Conservation (phyloP, 768 basidiomycete genomes). For the Leucocoprinus sp. region DNA sequence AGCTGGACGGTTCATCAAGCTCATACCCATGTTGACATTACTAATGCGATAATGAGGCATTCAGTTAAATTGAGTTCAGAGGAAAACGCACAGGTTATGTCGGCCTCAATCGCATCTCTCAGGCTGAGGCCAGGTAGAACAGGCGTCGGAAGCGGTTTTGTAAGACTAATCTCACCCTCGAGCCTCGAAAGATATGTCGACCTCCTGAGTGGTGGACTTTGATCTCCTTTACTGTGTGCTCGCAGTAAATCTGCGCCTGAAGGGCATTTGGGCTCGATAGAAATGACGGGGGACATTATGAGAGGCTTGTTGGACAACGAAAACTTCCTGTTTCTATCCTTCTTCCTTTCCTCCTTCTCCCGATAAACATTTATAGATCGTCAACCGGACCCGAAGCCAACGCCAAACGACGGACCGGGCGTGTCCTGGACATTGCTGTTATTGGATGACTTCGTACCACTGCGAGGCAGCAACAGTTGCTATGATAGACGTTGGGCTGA, state of each 20-base stretch:
- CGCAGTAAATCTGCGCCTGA: conserved; percentile 5
- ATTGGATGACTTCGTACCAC: conserved; percentile 21
- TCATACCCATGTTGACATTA: conserved; percentile 24
- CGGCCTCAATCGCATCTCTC: neutral
- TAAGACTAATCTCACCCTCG: conserved; percentile 19
- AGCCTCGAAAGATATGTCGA: conserved; percentile 28
- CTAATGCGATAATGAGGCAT: too few species aligned
- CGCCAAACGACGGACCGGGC: conserved; percentile 30
- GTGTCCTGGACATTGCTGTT: conserved; percentile 19
- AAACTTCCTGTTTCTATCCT: conserved; percentile 32
- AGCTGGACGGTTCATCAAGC: too few species aligned
- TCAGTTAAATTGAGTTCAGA: neutral
- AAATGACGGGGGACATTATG: conserved; percentile 26
- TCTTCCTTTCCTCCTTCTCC: conserved; percentile 36
- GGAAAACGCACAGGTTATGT: neutral
- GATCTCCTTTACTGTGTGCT: too few species aligned
- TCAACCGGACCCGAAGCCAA: conserved; percentile 47
- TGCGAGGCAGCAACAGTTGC: conserved; percentile 7
- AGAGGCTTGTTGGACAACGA: conserved; percentile 24
- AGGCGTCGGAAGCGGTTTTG: conserved; percentile 13
- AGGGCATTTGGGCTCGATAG: conserved; percentile 22
- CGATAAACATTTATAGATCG: conserved; percentile 43
- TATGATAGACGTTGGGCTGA: neutral
- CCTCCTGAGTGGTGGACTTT: conserved; percentile 23
- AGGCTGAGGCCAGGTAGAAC: neutral